A percentile compares a stretch with the other conserved stretches of the same genome.
These are phyloP conservation scores for Cystofilobasidium ferigula DNA, from an alignment of 768 basidiomycete species.

Conservation along the genomic window DNA sequence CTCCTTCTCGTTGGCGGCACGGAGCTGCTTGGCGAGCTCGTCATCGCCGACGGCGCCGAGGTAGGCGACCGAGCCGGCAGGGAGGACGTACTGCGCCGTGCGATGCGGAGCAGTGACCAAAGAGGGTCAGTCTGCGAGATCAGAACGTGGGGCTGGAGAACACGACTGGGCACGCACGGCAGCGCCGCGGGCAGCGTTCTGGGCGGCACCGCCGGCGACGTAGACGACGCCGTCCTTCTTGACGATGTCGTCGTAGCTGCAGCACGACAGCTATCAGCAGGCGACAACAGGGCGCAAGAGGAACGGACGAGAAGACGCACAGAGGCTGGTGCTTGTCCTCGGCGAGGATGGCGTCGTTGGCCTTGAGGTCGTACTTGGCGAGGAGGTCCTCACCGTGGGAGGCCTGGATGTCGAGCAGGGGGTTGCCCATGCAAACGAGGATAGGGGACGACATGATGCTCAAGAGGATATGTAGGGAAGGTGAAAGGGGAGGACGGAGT, in stretches of 20 bases:
- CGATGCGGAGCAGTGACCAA: background rate
- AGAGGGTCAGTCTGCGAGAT: background rate
- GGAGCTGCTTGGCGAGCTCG: conserved; percentile 76
- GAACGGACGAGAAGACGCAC: background rate
- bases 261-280: no score
- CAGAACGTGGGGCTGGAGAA: background rate
- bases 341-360: conserved; percentile 93
- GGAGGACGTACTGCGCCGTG: conserved; percentile 72
- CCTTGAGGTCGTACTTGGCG: conserved; percentile 76
- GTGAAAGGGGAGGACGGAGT: no score
- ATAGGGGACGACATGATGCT: background rate
- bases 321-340: conserved; percentile 60
- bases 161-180: conserved; percentile 55
- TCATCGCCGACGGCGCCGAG: conserved; percentile 90
- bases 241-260: conserved; percentile 79
- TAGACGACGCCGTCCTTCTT: conserved; percentile 66
- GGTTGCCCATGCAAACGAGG: conserved; percentile 91
- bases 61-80: conserved; percentile 78
- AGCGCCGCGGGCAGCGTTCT: conserved; percentile 92
- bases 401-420: conserved; percentile 78
- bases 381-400: conserved; percentile 66
- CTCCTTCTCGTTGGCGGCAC: conserved; percentile 80
- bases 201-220: conserved; percentile 92
- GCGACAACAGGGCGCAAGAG: background rate
- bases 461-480: no score